Conservation (phyloP, 2,329 filamentous ascomycete genomes). For the Neonectria magnoliae region DNA sequence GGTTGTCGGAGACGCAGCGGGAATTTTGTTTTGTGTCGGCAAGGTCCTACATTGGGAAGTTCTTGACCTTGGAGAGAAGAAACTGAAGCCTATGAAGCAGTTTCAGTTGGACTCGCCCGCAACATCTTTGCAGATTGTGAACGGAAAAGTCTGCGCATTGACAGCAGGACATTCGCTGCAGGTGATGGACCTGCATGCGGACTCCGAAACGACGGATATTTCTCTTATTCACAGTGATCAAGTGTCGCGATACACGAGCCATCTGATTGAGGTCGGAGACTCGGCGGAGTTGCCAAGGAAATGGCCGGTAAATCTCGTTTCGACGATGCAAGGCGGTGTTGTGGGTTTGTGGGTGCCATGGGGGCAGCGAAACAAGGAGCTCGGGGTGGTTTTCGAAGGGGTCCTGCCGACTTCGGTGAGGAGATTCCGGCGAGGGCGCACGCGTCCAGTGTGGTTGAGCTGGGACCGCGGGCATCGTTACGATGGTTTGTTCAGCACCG, state of each 20-base stretch:
- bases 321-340: conserved; percentile 58
- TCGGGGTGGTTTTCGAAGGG: conserved; percentile 64
- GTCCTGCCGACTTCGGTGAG: conserved; percentile 66
- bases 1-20: conserved; percentile 63
- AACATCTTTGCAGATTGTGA: conserved; percentile 57
- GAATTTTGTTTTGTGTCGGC: conserved; percentile 67
- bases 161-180: conserved; percentile 66
- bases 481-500: conserved; percentile 54
- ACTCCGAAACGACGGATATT: conserved; percentile 49
- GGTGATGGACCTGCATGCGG: conserved; percentile 60
- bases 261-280: conserved; percentile 59
- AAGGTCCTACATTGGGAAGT: conserved; percentile 64
- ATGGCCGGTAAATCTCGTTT: conserved; percentile 58
- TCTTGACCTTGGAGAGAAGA: conserved; percentile 62
- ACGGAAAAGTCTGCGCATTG: conserved; percentile 61
- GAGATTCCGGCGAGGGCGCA: conserved; percentile 63
- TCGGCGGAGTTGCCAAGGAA: conserved; percentile 37
- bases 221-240: conserved; percentile 57
- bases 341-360: conserved; percentile 63
- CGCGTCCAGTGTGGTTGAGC: conserved; percentile 62
- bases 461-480: conserved; percentile 50
- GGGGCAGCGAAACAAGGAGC: conserved; percentile 51
- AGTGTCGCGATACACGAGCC: conserved; percentile 53
- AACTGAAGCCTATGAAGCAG: conserved; percentile 57
- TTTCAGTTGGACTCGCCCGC: conserved; percentile 65